Conservation (phyloP, 106 monocot genomes). For the Dioscorea alata region DNA sequence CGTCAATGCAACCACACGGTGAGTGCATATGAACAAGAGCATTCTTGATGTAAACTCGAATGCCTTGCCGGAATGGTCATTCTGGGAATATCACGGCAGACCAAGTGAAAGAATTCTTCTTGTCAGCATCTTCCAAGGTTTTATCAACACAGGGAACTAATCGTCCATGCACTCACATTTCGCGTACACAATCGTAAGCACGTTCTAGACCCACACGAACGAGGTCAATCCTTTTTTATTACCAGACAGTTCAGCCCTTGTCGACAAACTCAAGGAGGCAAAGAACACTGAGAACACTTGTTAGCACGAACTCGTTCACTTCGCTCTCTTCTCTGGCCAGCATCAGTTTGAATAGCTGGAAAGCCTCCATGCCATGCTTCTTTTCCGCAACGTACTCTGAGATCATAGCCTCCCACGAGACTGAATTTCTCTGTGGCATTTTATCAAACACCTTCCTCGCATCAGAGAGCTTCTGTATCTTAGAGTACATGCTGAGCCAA, state of each 20-base stretch:
- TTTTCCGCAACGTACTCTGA: conserved; percentile 36
- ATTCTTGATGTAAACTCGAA: conserved; percentile 42
- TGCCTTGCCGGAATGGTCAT: conserved; percentile 30
- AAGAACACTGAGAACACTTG: conserved; percentile 43
- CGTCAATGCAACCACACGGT: conserved; percentile 31
- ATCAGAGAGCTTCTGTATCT: conserved; percentile 24
- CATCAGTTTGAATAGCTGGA: conserved; percentile 37
- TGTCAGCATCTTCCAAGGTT: background rate
- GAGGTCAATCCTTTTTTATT: conserved; percentile 32
- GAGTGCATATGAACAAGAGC: conserved; percentile 66
- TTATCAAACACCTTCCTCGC: conserved; percentile 63
- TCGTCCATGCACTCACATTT: conserved; percentile 48
- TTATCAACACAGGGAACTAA: conserved; percentile 37
- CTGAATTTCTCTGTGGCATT: conserved; percentile 49
- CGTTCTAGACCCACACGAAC: conserved; percentile 47
- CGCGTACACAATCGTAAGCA: too few species aligned
- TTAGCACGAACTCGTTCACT: conserved; percentile 51
- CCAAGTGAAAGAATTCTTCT: conserved; percentile 56
- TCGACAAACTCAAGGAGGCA: conserved; percentile 22
- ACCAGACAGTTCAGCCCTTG: conserved; percentile 29
- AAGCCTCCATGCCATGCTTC: conserved; percentile 26
- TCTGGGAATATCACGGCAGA: conserved; percentile 69
- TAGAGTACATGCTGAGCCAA: conserved; percentile 56
- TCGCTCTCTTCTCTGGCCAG: conserved; percentile 15
- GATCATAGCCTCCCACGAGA: conserved; percentile 63